Percentiles rank a stretch among this genome's conserved stretches.
These are phyloP conservation scores for Odontarrhena argentea DNA, from an alignment of 345 rosid genomes.

Conservation along the genomic window DNA sequence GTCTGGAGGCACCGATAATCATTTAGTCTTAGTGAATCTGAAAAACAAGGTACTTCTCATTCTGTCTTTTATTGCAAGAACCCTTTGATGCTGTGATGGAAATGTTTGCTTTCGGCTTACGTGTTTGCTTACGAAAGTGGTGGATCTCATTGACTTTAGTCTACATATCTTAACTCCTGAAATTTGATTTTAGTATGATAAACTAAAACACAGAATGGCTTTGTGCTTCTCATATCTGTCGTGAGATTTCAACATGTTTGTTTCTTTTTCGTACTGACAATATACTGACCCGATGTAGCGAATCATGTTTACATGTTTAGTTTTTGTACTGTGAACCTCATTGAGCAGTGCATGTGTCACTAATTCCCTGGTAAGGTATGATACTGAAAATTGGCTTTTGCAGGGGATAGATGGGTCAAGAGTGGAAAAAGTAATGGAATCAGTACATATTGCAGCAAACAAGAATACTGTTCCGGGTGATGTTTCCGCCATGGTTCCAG, in stretches of 20 bases:
- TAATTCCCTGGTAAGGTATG: background rate
- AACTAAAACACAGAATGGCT: background rate
- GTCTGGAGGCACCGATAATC: conserved; percentile 97
- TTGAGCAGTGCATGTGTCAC: conserved; percentile 3
- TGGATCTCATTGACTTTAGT: background rate
- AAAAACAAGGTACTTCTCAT: conserved; percentile 63
- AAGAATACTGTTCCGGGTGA: conserved; percentile 98
- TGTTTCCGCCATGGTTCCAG: conserved; percentile 98
- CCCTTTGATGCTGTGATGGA: background rate
- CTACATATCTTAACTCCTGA: background rate
- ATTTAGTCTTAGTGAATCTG: conserved; percentile 86
- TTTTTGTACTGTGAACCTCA: background rate
- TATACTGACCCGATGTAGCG: background rate
- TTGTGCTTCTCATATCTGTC: background rate
- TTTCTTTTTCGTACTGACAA: background rate
- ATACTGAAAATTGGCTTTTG: conserved; percentile 23
- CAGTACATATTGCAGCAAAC: conserved; percentile 90
- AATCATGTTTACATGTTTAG: background rate
- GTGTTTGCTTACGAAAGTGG: background rate
- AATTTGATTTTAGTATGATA: background rate
- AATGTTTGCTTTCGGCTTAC: background rate
- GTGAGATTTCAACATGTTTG: background rate
- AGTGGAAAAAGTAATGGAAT: conserved; percentile 90
- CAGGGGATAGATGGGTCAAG: conserved; percentile 96
- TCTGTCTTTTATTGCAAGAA: background rate